Base-by-base conservation (phyloP, 2,329 filamentous ascomycete species). In the Aureobasidium subglaciale region DNA sequence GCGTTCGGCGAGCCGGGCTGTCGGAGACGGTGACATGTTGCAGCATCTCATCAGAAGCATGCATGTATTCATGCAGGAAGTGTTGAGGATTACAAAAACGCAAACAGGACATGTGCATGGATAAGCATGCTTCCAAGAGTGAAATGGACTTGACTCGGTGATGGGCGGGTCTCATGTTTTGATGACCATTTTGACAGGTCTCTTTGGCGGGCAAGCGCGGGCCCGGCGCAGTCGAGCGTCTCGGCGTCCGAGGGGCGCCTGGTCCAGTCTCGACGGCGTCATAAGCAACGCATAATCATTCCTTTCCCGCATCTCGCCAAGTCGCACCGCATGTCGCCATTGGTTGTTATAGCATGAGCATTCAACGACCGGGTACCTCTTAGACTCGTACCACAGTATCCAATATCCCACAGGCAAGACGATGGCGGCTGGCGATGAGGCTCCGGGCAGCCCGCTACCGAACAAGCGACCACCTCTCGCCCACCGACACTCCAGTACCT, bases 391-490 rank as follows among this genome's bases (percentile, higher is more conserved):
- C 48, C 48, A 13, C 25, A 18, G 35, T 16, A 22, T 40, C 35
- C 37, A 13, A 16, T 18, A 48, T 11, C 27, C 40, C 30, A 5
- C 4, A n/a, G n/a, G n/a, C n/a, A n/a, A n/a, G n/a, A n/a, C n/a
- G n/a, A 55, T 45, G 40, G 29, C 40, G 32, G 49, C 18, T 20
- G 37, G 49, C 15, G 50, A 55, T 22, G 50, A 55, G 13, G 50
- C 20, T 10, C 50, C 50, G 24, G 37, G 30, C 29, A 55, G 50
- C 18, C 50, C 54, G 25, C 42, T 24, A 11, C 63, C 70, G 58
- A 66, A 65, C 58, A 67, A 66, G 60, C 63, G 70, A 49, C 67
- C 70, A 38, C 59, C 64, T 55, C 67, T 71, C 64, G 61, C 62
- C 25, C 32, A 54, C 11, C 62, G 70, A 46, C 67, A 70, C 62